Conservation (phyloP, 2,329 filamentous ascomycete genomes). For the Curvularia sp. region DNA sequence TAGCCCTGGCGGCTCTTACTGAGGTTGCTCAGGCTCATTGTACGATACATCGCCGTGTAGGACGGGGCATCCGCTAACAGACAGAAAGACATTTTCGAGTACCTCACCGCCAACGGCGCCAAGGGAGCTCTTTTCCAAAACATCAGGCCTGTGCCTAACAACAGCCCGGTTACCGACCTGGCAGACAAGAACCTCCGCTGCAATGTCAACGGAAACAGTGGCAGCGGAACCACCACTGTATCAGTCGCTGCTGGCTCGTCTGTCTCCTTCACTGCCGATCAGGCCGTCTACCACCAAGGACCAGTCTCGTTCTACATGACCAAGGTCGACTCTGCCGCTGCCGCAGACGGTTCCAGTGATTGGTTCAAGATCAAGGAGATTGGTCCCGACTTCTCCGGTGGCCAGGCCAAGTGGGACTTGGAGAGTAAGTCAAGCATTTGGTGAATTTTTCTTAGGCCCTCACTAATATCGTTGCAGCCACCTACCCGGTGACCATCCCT, state of each 20-base stretch:
- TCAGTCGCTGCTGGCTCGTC: conserved; percentile 46
- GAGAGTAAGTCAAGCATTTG: conserved; percentile 27
- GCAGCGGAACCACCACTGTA: conserved; percentile 42
- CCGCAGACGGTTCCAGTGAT: conserved; percentile 48
- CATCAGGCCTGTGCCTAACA: conserved; percentile 50
- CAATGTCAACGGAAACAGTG: conserved; percentile 44
- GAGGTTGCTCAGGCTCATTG: conserved; percentile 49
- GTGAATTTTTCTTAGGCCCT: background rate
- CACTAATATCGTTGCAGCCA: conserved; percentile 31
- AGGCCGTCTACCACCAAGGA: conserved; percentile 51
- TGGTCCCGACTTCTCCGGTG: conserved; percentile 46
- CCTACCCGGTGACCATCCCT: conserved; percentile 52
- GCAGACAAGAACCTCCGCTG: conserved; percentile 45
- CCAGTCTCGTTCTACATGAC: conserved; percentile 50
- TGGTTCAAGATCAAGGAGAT: conserved; percentile 54
- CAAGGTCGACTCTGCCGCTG: conserved; percentile 44
- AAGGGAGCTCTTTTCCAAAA: conserved; percentile 48
- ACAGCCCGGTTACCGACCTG: conserved; percentile 48
- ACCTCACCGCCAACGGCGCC: conserved; percentile 46
- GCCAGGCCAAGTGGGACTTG: conserved; percentile 46
- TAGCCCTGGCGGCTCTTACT: conserved; percentile 45
- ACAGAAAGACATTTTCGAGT: conserved; percentile 48
- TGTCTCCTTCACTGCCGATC: conserved; percentile 48
- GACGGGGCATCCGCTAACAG: conserved; percentile 13
- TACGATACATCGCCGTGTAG: conserved; percentile 23